Percentiles rank a stretch among this genome's conserved stretches.
Conservation (phyloP, 1,139 yeast species). For the Candida buenavistaensis region DNA sequence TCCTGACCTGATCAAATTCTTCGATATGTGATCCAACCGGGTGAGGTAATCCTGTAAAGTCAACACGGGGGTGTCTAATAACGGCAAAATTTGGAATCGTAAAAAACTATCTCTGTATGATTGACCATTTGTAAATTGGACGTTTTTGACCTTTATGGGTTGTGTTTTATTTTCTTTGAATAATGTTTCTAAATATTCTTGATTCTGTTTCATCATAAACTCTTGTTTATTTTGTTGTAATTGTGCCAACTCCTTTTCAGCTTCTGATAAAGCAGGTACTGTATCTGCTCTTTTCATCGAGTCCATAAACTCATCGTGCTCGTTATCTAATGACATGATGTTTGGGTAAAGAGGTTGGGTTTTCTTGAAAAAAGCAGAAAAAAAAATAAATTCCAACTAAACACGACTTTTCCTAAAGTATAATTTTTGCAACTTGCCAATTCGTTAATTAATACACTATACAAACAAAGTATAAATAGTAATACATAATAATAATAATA, state of each 20-base stretch:
- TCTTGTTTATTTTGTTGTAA: constrained; percentile 32
- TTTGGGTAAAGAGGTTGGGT: not conserved
- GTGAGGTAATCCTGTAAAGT: constrained; percentile 39
- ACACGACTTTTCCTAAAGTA: no score
- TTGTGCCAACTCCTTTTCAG: constrained; percentile 33
- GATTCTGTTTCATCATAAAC: constrained; percentile 40
- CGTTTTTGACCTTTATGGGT: constrained; percentile 46
- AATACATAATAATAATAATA: not conserved
- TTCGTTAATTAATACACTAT: no score
- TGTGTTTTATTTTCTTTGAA: constrained; percentile 41
- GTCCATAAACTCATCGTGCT: constrained; percentile 19
- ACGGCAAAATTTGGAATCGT: constrained; percentile 53
- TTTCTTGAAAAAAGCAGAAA: not conserved
- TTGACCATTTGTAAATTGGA: constrained; percentile 57
- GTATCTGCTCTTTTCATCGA: constrained; percentile 10
- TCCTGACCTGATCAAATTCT: constrained; percentile 42
- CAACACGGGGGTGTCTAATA: constrained; percentile 33
- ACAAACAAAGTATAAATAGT: no score
- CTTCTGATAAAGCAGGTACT: constrained; percentile 16
- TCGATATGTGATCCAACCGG: constrained; percentile 43
- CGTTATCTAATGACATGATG: constrained; percentile 16
- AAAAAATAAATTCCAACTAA: no score
- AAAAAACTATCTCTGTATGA: constrained; percentile 54
- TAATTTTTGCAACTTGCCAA: no score
- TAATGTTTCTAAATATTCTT: constrained; percentile 39